These are phyloP conservation scores for Aspergillus biplanus DNA, from an alignment of 495 filamentous ascomycete genomes.

Conservation along the genomic window DNA sequence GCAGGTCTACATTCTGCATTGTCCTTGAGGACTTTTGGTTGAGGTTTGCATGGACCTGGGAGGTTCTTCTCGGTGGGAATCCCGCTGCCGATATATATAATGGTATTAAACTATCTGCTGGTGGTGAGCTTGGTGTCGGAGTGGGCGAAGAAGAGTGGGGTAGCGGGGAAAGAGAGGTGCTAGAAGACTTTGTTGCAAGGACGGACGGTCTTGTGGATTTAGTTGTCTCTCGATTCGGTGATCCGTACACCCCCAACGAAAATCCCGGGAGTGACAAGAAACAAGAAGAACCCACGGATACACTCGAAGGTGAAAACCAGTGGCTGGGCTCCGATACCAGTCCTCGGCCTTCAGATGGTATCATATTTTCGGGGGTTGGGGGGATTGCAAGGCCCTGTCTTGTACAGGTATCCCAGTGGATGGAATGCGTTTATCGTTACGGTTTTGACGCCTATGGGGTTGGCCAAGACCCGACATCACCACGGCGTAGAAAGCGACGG, in stretches of 20 bases:
- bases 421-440: slow-evolving; percentile 78
- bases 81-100: slow-evolving; percentile 78
- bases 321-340: slow-evolving; percentile 72
- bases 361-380: slow-evolving; percentile 80
- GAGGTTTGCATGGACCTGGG: slow-evolving; percentile 79
- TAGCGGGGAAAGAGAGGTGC: slow-evolving; percentile 85
- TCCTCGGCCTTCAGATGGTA: slow-evolving; percentile 74
- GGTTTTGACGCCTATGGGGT: slow-evolving; percentile 83
- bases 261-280: slow-evolving; percentile 17
- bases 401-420: slow-evolving; percentile 73
- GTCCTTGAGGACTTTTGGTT: slow-evolving; percentile 83
- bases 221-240: slow-evolving; percentile 83
- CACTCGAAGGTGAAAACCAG: slow-evolving; percentile 15
- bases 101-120: slow-evolving; percentile 86
- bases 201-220: slow-evolving; percentile 77
- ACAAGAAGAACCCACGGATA: neutral
- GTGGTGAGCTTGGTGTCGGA: slow-evolving; percentile 89
- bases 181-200: slow-evolving; percentile 75
- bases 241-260: slow-evolving; percentile 32
- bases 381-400: slow-evolving; percentile 67
- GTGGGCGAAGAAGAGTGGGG: slow-evolving; percentile 94
- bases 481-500: slow-evolving; percentile 47
- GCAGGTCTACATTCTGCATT: slow-evolving; percentile 60
- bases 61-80: slow-evolving; percentile 86
- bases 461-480: slow-evolving; percentile 67